Percentiles rank a stretch among this genome's conserved stretches.
These are phyloP conservation scores for Calonectria pseudoturangicola DNA, from an alignment of 2,329 filamentous ascomycete genomes.

Conservation along the genomic window DNA sequence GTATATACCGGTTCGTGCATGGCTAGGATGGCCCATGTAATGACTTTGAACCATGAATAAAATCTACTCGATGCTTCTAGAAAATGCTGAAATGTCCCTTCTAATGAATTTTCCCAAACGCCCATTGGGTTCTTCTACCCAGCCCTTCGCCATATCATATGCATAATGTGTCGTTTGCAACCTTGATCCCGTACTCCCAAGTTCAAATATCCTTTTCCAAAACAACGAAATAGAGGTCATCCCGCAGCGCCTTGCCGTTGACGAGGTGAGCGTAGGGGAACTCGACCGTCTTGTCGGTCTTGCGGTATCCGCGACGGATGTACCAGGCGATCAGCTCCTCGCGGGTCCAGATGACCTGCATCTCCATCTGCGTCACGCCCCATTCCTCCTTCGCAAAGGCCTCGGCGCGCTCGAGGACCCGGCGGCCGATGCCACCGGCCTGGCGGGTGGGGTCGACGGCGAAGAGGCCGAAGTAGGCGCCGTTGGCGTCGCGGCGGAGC, in stretches of 20 bases:
- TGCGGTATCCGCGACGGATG: conserved; percentile 63
- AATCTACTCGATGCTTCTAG: neutral
- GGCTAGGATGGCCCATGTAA: conserved; percentile 47
- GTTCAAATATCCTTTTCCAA: conserved; percentile 62
- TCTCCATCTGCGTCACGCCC: conserved; percentile 61
- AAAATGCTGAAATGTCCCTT: neutral
- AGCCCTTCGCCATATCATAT: neutral
- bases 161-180: neutral
- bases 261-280: conserved; percentile 65
- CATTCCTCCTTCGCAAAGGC: conserved; percentile 58
- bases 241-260: conserved; percentile 60
- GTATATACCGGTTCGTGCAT: conserved; percentile 48
- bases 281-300: conserved; percentile 61
- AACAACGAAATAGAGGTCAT: conserved; percentile 66
- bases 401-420: conserved; percentile 65
- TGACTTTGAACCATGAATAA: conserved; percentile 42
- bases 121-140: neutral
- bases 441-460: conserved; percentile 66
- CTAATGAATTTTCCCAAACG: neutral
- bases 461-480: conserved; percentile 68
- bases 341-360: conserved; percentile 66
- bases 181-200: too few relatives aligned
- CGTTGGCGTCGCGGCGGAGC: conserved; percentile 50
- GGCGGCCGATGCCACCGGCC: conserved; percentile 65
- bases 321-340: conserved; percentile 69